Evolutionary conservation across 1,284 basidiomycete species (phyloP).

Genomic region (Rhizoctonia solani): DNA sequence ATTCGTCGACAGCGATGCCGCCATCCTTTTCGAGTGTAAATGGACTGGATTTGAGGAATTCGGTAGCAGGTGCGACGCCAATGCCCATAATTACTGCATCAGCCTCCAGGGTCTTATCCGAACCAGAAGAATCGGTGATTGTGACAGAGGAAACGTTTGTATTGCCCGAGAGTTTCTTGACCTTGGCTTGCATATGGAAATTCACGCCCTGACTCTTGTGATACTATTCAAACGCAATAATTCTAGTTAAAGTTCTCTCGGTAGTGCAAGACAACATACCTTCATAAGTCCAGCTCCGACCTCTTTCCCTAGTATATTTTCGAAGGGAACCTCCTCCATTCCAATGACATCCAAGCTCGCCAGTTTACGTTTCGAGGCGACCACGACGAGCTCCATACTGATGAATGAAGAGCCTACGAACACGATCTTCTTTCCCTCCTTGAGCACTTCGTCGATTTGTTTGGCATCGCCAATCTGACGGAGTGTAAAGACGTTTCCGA

Average conservation of each 20-base stretch:
- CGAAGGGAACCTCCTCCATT: constrained; percentile 83
- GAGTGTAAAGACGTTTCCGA: constrained; percentile 66
- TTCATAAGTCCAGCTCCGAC: constrained; percentile 81
- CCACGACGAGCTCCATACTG: constrained; percentile 86
- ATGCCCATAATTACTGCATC: constrained; percentile 89
- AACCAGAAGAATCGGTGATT: constrained; percentile 39
- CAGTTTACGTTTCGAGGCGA: constrained; percentile 73
- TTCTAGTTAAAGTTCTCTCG: background rate
- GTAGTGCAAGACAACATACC: constrained; percentile 49
- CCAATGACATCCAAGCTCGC: constrained; percentile 82
- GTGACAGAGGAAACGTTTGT: constrained; percentile 32
- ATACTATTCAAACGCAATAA: constrained; percentile 52
- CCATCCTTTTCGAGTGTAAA: constrained; percentile 74
- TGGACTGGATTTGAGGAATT: constrained; percentile 73
- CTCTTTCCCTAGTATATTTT: constrained; percentile 77
- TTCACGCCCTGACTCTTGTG: constrained; percentile 81
- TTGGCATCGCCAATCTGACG: constrained; percentile 80
- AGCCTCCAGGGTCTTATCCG: constrained; percentile 50
- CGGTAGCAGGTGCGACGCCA: constrained; percentile 84
- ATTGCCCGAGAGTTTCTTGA: constrained; percentile 65
- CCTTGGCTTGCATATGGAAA: constrained; percentile 77
- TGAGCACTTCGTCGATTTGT: constrained; percentile 62
- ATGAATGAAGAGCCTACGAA: constrained; percentile 93
- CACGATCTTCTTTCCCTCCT: constrained; percentile 77
- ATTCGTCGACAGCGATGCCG: constrained; percentile 80